Conservation (phyloP, 2,329 filamentous ascomycete genomes). For the Colletotrichum somersetense region DNA sequence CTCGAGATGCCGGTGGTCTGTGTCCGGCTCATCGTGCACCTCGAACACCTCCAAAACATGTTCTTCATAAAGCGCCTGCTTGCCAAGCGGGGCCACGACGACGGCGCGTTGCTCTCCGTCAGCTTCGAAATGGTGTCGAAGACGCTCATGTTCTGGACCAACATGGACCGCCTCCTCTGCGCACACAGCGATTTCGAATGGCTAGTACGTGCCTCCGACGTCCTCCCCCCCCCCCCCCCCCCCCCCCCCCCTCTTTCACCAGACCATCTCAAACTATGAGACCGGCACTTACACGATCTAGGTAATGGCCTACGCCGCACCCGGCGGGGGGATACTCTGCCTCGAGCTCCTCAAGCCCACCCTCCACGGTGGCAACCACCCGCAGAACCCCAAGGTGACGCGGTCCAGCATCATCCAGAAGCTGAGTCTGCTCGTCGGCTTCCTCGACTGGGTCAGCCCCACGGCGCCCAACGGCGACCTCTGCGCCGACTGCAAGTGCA, state of each 20-base stretch:
- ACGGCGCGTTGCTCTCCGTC: constrained; percentile 56
- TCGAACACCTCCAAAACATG: constrained; percentile 67
- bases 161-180: constrained; percentile 59
- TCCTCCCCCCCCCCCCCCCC: no score
- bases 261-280: background rate
- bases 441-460: constrained; percentile 64
- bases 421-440: constrained; percentile 63
- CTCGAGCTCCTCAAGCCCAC: constrained; percentile 61
- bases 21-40: constrained; percentile 59
- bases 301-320: constrained; percentile 64
- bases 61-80: constrained; percentile 71
- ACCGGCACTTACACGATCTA: constrained; percentile 39
- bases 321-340: constrained; percentile 63
- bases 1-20: constrained; percentile 53
- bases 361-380: constrained; percentile 47
- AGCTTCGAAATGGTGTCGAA: constrained; percentile 62
- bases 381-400: constrained; percentile 52
- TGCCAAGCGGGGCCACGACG: constrained; percentile 56
- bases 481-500: constrained; percentile 58
- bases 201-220: constrained; percentile 53
- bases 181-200: constrained; percentile 62
- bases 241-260: background rate
- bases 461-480: constrained; percentile 63
- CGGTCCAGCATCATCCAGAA: constrained; percentile 65
- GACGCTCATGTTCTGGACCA: constrained; percentile 62